Conservation (phyloP, 805 yeast species). For the Ogataea angusta region DNA sequence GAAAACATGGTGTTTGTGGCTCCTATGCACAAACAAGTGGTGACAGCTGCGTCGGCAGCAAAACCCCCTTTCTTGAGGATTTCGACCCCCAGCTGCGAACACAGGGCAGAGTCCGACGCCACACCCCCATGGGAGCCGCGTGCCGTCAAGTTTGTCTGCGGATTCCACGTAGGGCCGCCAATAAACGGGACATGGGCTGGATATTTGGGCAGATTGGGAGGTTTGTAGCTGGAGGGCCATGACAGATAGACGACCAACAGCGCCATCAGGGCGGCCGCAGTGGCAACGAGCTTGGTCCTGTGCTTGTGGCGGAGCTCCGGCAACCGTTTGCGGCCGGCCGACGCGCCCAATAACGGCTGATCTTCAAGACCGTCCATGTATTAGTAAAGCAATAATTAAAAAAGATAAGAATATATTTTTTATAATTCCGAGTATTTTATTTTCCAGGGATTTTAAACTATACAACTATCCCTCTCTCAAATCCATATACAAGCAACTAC, state of each 20-base stretch:
- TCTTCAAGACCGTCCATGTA: not conserved
- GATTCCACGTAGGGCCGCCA: constrained; percentile 42
- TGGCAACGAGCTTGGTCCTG: not conserved
- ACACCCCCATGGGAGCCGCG: constrained; percentile 56
- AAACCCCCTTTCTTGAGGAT: constrained; percentile 60
- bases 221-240: not conserved
- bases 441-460: constrained; percentile 2
- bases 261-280: not conserved
- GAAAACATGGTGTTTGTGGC: constrained; percentile 76
- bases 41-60: constrained; percentile 93
- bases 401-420: constrained; percentile 1
- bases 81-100: constrained; percentile 60
- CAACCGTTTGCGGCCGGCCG: not conserved
- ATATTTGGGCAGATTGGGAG: constrained; percentile 7
- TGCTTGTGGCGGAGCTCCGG: not conserved
- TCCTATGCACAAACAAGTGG: constrained; percentile 87
- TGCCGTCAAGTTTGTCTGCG: constrained; percentile 37
- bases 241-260: not conserved
- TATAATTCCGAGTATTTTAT: not conserved
- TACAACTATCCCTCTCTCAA: constrained; percentile 7
- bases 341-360: not conserved
- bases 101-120: constrained; percentile 59
- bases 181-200: constrained; percentile 32
- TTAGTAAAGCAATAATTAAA: not conserved
- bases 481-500: constrained; percentile 17